Conservation (phyloP, 345 rosid genomes). For the Mallotus nudiflorus region DNA sequence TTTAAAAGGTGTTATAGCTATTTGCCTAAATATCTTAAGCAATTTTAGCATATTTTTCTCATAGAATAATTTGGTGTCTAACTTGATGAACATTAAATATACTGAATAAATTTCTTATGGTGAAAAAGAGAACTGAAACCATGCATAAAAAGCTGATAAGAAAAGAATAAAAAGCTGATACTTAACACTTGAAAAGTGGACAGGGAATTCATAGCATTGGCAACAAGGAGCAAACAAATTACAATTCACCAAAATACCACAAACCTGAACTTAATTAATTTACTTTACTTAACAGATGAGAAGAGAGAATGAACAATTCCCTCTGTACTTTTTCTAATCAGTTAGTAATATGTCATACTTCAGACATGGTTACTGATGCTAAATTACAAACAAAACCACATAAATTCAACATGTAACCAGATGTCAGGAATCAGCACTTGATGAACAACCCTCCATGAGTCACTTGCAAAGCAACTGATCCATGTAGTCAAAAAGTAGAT, state of each 20-base stretch:
- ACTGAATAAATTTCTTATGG: too few species aligned
- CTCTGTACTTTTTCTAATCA: slow-evolving; percentile 21
- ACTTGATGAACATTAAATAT: too few species aligned
- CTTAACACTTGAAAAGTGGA: too few species aligned
- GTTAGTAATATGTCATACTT: slow-evolving; percentile 1
- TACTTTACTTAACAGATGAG: background rate
- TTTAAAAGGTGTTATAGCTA: too few species aligned
- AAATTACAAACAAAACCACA: background rate
- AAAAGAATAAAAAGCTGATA: too few species aligned
- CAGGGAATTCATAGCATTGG: background rate
- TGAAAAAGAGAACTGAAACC: too few species aligned
- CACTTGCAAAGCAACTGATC: background rate
- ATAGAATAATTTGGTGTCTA: too few species aligned
- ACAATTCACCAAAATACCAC: background rate
- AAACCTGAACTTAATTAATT: background rate
- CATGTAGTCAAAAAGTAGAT: background rate
- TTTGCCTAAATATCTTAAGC: too few species aligned
- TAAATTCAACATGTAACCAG: background rate
- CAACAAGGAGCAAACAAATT: slow-evolving; percentile 6
- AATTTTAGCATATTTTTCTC: too few species aligned
- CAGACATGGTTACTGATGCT: slow-evolving; percentile 5
- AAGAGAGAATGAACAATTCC: slow-evolving; percentile 46
- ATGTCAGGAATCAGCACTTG: slow-evolving; percentile 20
- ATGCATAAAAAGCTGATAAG: too few species aligned
- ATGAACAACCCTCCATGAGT: slow-evolving; percentile 10